Evolutionary conservation across 2,329 filamentous ascomycete species (phyloP).

Genomic region (Pseudohalonectria lignicola): DNA sequence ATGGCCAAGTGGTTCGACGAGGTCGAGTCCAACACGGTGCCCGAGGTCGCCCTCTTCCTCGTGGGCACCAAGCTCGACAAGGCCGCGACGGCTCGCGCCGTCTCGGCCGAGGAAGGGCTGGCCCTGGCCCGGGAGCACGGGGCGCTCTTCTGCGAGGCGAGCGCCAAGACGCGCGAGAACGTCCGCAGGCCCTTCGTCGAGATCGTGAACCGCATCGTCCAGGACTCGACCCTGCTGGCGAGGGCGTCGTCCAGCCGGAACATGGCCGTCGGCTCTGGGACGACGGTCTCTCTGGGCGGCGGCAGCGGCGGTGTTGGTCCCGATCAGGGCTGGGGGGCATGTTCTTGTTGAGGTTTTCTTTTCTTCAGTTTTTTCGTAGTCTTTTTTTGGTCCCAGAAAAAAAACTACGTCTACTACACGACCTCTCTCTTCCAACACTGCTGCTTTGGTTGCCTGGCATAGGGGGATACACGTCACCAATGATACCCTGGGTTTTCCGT

Average conservation of each 20-base stretch:
- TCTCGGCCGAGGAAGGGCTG: slow-evolving; percentile 34
- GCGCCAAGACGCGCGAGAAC: slow-evolving; percentile 40
- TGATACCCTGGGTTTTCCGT: slow-evolving; percentile 4
- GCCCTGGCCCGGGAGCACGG: slow-evolving; percentile 32
- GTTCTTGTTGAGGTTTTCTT: neutral
- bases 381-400: neutral
- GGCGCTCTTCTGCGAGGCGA: slow-evolving; percentile 40
- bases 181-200: slow-evolving; percentile 39
- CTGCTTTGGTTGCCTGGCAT: neutral
- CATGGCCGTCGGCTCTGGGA: no score
- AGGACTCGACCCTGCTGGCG: slow-evolving; percentile 28
- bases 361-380: neutral
- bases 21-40: slow-evolving; percentile 35
- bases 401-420: neutral
- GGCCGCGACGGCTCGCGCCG: slow-evolving; percentile 25
- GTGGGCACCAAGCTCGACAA: slow-evolving; percentile 43
- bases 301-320: slow-evolving; percentile 9
- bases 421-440: neutral
- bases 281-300: no score
- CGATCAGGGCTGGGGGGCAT: neutral
- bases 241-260: neutral
- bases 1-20: slow-evolving; percentile 46
- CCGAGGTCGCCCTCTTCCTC: slow-evolving; percentile 36
- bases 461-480: neutral
- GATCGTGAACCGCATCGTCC: slow-evolving; percentile 37